Evolutionary conservation across 1,284 basidiomycete species (phyloP).

Genomic region (Omphalotus olearius): DNA sequence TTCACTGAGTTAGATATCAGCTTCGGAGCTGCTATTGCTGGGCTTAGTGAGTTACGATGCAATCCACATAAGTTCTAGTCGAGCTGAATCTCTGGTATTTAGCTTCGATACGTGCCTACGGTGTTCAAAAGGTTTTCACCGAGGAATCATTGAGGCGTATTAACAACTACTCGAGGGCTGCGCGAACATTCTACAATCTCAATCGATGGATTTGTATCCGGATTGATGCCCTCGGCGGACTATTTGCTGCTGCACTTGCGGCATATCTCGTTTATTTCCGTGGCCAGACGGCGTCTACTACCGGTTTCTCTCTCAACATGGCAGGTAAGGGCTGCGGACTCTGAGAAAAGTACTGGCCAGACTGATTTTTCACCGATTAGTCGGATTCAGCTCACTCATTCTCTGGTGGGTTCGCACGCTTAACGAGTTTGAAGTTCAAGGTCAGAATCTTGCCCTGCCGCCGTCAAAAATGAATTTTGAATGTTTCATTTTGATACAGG

Average conservation of each 20-base stretch:
- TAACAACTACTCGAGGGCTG: conserved; percentile 42
- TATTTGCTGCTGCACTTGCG: conserved; percentile 50
- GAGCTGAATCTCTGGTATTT: neutral
- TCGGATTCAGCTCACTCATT: conserved; percentile 53
- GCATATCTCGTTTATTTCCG: conserved; percentile 47
- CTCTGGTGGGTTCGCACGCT: conserved; percentile 50
- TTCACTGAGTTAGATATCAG: conserved; percentile 14
- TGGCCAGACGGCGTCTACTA: conserved; percentile 39
- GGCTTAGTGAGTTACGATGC: conserved; percentile 51
- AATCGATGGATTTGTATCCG: conserved; percentile 58
- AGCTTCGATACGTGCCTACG: conserved; percentile 64
- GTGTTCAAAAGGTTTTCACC: conserved; percentile 44
- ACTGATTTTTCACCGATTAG: conserved; percentile 21
- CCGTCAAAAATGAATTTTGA: neutral
- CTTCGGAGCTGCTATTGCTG: conserved; percentile 65
- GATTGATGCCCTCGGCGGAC: conserved; percentile 46
- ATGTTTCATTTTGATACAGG: conserved; percentile 22
- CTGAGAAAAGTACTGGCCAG: neutral
- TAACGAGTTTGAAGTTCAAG: conserved; percentile 61
- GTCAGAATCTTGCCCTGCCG: conserved; percentile 22
- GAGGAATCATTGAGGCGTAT: conserved; percentile 41
- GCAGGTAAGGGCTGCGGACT: conserved; percentile 23
- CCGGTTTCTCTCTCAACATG: conserved; percentile 54
- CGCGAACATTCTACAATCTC: conserved; percentile 49
- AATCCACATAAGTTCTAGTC: neutral